Evolutionary conservation across 2,329 filamentous ascomycete genomes (phyloP).

Genomic region (Hypoxylon sp.): DNA sequence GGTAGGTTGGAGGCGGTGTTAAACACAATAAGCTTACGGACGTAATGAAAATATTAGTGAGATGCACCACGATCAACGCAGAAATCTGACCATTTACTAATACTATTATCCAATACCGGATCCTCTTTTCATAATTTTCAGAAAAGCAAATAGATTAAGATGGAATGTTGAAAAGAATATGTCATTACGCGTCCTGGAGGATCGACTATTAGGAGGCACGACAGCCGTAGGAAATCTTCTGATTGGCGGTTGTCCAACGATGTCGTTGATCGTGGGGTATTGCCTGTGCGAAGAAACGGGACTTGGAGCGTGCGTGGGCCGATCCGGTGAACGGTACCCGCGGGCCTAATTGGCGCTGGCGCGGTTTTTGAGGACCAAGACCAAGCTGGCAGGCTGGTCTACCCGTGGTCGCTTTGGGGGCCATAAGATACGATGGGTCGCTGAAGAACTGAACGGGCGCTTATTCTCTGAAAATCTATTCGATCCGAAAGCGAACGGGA

Average conservation of each 20-base stretch:
- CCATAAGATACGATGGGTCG: conserved; percentile 29
- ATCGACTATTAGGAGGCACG: conserved; percentile 24
- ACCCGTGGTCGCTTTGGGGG: conserved; percentile 18
- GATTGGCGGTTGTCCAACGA: conserved; percentile 29
- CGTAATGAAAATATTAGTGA: conserved; percentile 28
- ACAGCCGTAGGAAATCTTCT: conserved; percentile 18
- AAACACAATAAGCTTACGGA: conserved; percentile 31
- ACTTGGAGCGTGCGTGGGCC: conserved; percentile 21
- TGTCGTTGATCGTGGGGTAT: conserved; percentile 40
- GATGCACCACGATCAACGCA: conserved; percentile 15
- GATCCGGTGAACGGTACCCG: conserved; percentile 26
- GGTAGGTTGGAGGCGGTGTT: conserved; percentile 23
- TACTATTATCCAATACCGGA: conserved; percentile 1
- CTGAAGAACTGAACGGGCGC: conserved; percentile 22
- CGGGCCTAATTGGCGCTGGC: conserved; percentile 28
- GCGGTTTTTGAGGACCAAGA: conserved; percentile 31
- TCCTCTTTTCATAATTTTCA: conserved; percentile 4
- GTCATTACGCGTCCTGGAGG: conserved; percentile 33
- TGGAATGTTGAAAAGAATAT: conserved; percentile 13
- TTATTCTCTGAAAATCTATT: conserved; percentile 26
- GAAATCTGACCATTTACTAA: conserved; percentile 16
- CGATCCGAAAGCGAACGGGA: conserved; percentile 10
- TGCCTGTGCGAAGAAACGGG: conserved; percentile 21
- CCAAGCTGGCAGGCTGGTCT: conserved; percentile 21
- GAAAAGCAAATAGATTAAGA: conserved; percentile 10